These are phyloP conservation scores for Graphilbum sp. DNA, from an alignment of 2,329 filamentous ascomycete species.

Conservation along the genomic window DNA sequence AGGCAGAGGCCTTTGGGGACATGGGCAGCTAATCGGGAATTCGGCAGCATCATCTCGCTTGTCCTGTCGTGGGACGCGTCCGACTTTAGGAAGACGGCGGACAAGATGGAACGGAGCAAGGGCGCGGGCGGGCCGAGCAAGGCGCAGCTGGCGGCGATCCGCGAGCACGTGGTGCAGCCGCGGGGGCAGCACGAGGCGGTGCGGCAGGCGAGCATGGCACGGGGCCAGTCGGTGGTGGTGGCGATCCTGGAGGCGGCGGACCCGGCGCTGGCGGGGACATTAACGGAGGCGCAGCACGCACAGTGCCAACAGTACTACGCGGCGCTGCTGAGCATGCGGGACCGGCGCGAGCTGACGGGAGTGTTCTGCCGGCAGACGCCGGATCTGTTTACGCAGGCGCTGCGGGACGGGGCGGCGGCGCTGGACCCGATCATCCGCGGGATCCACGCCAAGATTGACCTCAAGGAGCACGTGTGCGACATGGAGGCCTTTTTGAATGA, in stretches of 20 bases:
- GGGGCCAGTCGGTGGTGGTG: conserved; percentile 43
- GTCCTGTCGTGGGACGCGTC: conserved; percentile 57
- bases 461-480: conserved; percentile 51
- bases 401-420: conserved; percentile 47
- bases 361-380: conserved; percentile 52
- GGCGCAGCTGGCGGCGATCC: conserved; percentile 43
- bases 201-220: conserved; percentile 35
- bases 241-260: conserved; percentile 44
- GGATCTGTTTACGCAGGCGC: conserved; percentile 53
- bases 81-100: conserved; percentile 49
- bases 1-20: no score
- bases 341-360: conserved; percentile 53
- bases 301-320: conserved; percentile 55
- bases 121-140: conserved; percentile 33
- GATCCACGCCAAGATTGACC: conserved; percentile 55
- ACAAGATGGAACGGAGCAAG: conserved; percentile 47
- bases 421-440: conserved; percentile 61
- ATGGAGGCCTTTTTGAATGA: conserved; percentile 54
- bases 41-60: conserved; percentile 55
- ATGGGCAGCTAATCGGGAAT: no score
- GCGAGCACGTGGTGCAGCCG: conserved; percentile 35
- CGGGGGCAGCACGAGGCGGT: conserved; percentile 40
- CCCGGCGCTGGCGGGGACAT: conserved; percentile 23
- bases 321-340: conserved; percentile 52
- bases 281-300: conserved; percentile 44